A percentile compares a stretch with the other conserved stretches of the same genome.
Evolutionary conservation across 2,329 filamentous ascomycete genomes (phyloP).

Genomic region (Phyllosticta citribraziliensis): DNA sequence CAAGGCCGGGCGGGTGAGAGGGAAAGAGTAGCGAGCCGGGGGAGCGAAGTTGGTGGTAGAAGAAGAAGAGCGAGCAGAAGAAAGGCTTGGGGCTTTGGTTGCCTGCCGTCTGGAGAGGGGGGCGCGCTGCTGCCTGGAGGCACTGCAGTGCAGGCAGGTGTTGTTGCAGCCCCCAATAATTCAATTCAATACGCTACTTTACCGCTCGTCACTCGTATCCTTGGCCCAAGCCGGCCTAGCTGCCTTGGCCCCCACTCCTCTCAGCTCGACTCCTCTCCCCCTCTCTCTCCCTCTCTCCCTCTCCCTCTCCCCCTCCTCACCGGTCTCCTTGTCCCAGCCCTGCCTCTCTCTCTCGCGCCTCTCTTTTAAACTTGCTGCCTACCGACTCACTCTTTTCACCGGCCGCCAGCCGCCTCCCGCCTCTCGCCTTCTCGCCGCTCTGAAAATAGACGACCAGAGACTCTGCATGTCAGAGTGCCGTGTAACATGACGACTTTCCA

Average conservation of each 20-base stretch:
- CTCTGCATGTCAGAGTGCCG: not conserved
- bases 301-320: not conserved
- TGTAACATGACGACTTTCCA: not conserved
- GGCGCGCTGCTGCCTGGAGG: no score
- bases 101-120: no score
- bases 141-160: no score
- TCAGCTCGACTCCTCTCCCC: not conserved
- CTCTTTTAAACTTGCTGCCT: no score
- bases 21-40: constrained; percentile 16
- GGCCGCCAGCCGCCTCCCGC: no score
- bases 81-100: no score
- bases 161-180: no score
- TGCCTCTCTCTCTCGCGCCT: not conserved
- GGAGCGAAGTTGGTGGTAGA: constrained; percentile 12
- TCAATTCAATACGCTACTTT: no score
- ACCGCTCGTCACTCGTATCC: not conserved
- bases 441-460: no score
- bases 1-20: not conserved
- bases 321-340: not conserved
- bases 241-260: not conserved
- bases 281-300: not conserved
- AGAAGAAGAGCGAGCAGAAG: no score
- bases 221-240: not conserved
- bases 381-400: no score
- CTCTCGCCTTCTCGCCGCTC: no score